Evolutionary conservation across 176 grass and related monocot species (phyloP).

Genomic region (Metroxylon sagu): DNA sequence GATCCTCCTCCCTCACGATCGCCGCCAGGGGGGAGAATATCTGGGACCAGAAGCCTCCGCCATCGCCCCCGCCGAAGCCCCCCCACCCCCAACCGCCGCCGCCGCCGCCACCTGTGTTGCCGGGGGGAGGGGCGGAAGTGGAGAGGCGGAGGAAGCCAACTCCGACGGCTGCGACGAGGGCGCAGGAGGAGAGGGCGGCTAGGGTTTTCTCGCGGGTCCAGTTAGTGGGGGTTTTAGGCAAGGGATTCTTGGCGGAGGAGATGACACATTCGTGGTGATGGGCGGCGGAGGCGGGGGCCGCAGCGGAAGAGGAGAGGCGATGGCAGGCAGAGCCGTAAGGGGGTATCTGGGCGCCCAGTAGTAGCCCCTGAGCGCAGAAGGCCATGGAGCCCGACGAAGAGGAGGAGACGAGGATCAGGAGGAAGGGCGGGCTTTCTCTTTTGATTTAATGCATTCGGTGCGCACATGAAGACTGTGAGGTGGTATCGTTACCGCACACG

Average conservation of each 20-base stretch:
- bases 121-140: conserved; percentile 9
- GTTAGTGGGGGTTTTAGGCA: not conserved
- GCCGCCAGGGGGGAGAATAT: conserved; percentile 47
- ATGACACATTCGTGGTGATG: conserved; percentile 13
- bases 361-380: conserved; percentile 19
- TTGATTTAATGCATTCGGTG: too few species aligned
- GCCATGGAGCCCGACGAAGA: conserved; percentile 4
- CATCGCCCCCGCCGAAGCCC: conserved; percentile 23
- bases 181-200: conserved; percentile 11
- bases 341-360: conserved; percentile 15
- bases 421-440: too few species aligned
- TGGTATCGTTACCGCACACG: too few species aligned
- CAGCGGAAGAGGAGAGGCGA: conserved; percentile 17
- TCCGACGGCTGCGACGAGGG: conserved; percentile 24
- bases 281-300: conserved; percentile 32
- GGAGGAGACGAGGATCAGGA: too few species aligned
- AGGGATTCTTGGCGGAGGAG: not conserved
- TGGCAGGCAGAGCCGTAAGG: conserved; percentile 17
- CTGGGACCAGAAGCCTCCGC: conserved; percentile 59
- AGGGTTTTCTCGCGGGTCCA: not conserved
- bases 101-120: conserved; percentile 34
- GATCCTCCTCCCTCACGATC: conserved; percentile 44
- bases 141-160: conserved; percentile 10
- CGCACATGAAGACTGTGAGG: too few species aligned
- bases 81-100: conserved; percentile 41